Base-by-base conservation (phyloP, 345 rosid genomes). In the Lagerstroemia speciosa region DNA sequence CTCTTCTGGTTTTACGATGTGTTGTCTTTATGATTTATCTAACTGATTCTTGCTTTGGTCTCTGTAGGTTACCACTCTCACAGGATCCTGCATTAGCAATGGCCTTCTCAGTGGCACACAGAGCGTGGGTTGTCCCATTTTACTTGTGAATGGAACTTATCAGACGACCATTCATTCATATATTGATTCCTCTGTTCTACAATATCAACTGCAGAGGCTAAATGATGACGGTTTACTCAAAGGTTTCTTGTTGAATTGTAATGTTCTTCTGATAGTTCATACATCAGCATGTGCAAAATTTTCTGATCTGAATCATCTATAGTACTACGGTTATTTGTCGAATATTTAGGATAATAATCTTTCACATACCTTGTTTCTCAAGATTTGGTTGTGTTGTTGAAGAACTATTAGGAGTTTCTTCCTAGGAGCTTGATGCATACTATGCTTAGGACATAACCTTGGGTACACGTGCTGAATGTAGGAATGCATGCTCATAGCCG, bases 81-180 rank as follows among this genome's bases (percentile, higher is more conserved):
- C 98, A 94, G 81, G 99, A 94, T 83, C 93, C 93, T 80, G 96
- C 99, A 67, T 78, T 94, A 73, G 98, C 98, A 72, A 94, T 94
- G 99, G 99, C 98, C 64, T 91, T 94, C 78, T 92, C 99, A 60
- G 99, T 89, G 72, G 85, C 97, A 60, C 84, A 97, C 57, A 84
- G 98, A 78, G 98, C 99, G 74, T 96, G 98, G 73, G 98, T 96
- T 71, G 91, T 92, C 60, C 99, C 99, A 24, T 66, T 88, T 50
- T 94, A 71, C 99, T 94, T 61, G 98, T 92, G 52, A 94, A 94
- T 83, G 99, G 99, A 82, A 94, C 99, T 37, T 92, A 94, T 72
- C 76, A 98, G 74, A 94, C 87, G 81, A 89, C 91, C 29, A 77
- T 90, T 65, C 89, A 97, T 72, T 84, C 98, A 71, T 92, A 91